Evolutionary conservation across 345 rosid species (phyloP).

Genomic region (Eucalyptus marginata): DNA sequence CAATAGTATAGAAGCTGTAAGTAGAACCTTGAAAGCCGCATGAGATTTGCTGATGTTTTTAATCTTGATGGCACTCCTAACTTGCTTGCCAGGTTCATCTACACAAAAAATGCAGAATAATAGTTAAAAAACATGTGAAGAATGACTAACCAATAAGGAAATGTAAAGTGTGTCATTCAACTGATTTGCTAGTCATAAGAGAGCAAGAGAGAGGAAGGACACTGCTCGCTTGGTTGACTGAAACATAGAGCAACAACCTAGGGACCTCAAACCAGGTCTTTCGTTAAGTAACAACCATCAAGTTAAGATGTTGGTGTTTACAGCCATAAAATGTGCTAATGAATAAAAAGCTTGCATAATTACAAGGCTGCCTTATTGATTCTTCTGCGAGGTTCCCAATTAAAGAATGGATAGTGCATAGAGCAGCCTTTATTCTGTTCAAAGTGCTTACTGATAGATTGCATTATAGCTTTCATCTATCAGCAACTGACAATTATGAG

Average conservation of each 20-base stretch:
- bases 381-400: neutral
- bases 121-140: neutral
- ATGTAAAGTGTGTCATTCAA: neutral
- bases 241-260: neutral
- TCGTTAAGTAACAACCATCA: neutral
- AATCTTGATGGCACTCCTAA: constrained; percentile 83
- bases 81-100: constrained; percentile 99
- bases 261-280: neutral
- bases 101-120: neutral
- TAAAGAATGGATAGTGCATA: neutral
- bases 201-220: neutral
- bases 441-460: neutral
- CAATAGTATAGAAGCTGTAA: neutral
- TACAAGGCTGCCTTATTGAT: neutral
- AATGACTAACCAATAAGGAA: neutral
- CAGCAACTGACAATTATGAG: neutral
- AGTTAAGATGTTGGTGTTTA: neutral
- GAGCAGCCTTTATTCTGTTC: neutral
- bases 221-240: neutral
- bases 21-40: constrained; percentile 81
- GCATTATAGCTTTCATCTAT: neutral
- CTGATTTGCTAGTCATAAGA: neutral
- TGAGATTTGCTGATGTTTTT: constrained; percentile 90
- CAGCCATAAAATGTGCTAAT: neutral
- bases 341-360: neutral